Conservation (phyloP, 148 eudicot genomes). For the Fagopyrum homotropicum region DNA sequence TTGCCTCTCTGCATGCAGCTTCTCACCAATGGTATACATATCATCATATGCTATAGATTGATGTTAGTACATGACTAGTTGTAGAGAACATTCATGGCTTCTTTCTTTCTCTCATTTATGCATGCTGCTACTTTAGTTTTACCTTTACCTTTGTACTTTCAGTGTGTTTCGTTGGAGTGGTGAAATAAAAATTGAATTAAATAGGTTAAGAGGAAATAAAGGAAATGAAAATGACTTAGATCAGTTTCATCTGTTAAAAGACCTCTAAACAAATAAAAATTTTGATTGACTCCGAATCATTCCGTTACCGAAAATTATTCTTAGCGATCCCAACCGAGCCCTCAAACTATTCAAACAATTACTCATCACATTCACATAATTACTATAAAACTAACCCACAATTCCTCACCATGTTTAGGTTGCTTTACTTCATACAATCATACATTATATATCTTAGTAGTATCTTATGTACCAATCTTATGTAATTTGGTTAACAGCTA, state of each 20-base stretch:
- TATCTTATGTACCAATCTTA: background rate
- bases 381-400: background rate
- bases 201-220: too few relatives aligned
- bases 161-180: too few relatives aligned
- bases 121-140: slow-evolving; percentile 9
- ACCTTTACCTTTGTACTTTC: slow-evolving; percentile 9
- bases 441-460: background rate
- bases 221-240: too few relatives aligned
- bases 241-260: too few relatives aligned
- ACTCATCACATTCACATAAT: background rate
- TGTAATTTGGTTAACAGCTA: slow-evolving; percentile 20
- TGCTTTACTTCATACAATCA: too few relatives aligned
- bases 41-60: background rate
- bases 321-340: too few relatives aligned
- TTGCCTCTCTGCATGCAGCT: slow-evolving; percentile 96
- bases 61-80: background rate
- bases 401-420: background rate
- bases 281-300: too few relatives aligned
- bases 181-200: too few relatives aligned
- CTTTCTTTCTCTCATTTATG: slow-evolving; percentile 1
- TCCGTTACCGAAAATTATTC: too few relatives aligned
- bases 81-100: slow-evolving; percentile 21
- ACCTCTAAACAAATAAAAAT: too few relatives aligned
- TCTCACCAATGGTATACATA: slow-evolving; percentile 61
- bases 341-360: background rate